A percentile compares a stretch with the other conserved stretches of the same genome.
These are phyloP conservation scores for Raffaelea arxii DNA, from an alignment of 2,329 filamentous ascomycete genomes.

Conservation along the genomic window DNA sequence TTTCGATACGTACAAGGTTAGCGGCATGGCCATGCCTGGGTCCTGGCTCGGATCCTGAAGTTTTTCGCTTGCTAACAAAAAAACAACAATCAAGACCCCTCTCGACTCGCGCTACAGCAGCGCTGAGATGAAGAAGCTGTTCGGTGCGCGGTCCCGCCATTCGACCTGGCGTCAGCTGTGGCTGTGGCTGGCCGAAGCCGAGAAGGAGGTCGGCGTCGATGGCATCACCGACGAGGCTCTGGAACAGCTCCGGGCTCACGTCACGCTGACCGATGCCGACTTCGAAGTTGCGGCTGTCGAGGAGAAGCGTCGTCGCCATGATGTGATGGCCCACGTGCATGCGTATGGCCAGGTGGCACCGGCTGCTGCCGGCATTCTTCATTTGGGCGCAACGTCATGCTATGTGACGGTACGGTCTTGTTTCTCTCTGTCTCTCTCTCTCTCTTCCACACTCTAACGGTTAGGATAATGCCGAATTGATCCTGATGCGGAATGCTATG, in stretches of 20 bases:
- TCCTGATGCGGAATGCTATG: slow-evolving; percentile 65
- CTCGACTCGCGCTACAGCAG: slow-evolving; percentile 65
- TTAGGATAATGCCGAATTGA: slow-evolving; percentile 72
- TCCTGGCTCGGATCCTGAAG: too few relatives aligned
- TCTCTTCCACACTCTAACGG: slow-evolving; percentile 50
- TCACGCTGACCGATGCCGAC: slow-evolving; percentile 34
- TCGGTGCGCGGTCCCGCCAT: slow-evolving; percentile 65
- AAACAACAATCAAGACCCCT: too few relatives aligned
- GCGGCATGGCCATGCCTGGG: too few relatives aligned
- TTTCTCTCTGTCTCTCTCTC: too few relatives aligned
- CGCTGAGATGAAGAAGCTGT: slow-evolving; percentile 67
- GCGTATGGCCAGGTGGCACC: slow-evolving; percentile 66
- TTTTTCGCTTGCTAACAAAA: too few relatives aligned
- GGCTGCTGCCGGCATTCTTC: slow-evolving; percentile 73
- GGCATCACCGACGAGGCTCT: slow-evolving; percentile 65
- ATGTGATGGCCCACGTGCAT: slow-evolving; percentile 46
- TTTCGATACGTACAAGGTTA: too few relatives aligned
- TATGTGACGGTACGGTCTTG: too few relatives aligned
- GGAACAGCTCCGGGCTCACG: slow-evolving; percentile 63
- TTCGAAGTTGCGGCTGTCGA: slow-evolving; percentile 67
- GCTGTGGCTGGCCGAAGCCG: slow-evolving; percentile 72
- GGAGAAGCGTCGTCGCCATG: slow-evolving; percentile 61
- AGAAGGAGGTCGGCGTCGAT: slow-evolving; percentile 69
- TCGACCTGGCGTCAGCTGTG: slow-evolving; percentile 79
- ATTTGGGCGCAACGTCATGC: slow-evolving; percentile 55